Conservation (phyloP, 225 moss, liverwort and hornwort species). For the Asterella californica region DNA sequence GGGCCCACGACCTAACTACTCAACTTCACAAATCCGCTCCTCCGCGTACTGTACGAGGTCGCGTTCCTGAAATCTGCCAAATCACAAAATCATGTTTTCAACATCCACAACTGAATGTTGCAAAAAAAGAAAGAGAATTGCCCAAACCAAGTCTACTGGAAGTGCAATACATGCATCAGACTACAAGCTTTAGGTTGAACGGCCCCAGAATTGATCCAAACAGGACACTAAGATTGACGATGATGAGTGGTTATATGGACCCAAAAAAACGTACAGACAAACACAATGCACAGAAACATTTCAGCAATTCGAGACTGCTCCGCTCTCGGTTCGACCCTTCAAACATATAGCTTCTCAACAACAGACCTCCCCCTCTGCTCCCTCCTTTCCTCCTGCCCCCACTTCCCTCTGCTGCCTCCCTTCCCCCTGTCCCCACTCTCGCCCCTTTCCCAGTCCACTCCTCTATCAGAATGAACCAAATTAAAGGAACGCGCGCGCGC, state of each 20-base stretch:
- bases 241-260: too few relatives aligned
- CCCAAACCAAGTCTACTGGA: too few relatives aligned
- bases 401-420: background rate
- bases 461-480: conserved; percentile 7
- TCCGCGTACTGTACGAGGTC: conserved; percentile 23
- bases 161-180: too few relatives aligned
- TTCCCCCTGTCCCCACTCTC: background rate
- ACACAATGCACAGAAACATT: too few relatives aligned
- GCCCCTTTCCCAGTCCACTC: background rate
- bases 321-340: background rate
- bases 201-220: too few relatives aligned
- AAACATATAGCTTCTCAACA: background rate
- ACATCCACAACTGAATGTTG: background rate
- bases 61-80: conserved; percentile 32
- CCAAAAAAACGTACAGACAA: too few relatives aligned
- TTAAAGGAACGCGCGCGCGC: conserved; percentile 18
- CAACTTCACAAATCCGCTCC: conserved; percentile 10
- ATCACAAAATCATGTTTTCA: background rate
- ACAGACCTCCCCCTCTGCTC: background rate
- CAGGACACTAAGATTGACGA: too few relatives aligned
- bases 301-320: conserved; percentile 3
- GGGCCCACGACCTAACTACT: background rate
- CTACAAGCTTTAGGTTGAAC: too few relatives aligned
- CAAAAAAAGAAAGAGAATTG: background rate
- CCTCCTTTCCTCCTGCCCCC: background rate